Evolutionary conservation across 805 yeast species (phyloP).

Genomic region (Candida chilensis): DNA sequence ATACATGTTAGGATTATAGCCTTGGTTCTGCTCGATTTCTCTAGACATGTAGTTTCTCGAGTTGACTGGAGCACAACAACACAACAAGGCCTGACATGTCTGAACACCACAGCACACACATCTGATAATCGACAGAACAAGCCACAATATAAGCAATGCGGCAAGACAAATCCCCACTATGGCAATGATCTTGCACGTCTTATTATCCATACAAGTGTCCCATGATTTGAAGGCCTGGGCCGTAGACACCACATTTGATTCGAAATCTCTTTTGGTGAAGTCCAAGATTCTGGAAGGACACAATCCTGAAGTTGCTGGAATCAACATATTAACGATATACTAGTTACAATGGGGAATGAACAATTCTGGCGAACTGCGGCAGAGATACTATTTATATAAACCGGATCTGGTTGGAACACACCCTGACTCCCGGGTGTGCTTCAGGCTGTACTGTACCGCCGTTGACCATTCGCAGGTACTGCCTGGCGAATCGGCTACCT

Average conservation of each 20-base stretch:
- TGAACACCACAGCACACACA: slow-evolving; percentile 51
- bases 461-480: too few relatives aligned
- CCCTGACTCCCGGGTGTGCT: too few relatives aligned
- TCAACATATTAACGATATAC: neutral
- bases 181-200: slow-evolving; percentile 65
- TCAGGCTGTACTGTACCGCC: too few relatives aligned
- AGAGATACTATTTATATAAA: too few relatives aligned
- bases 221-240: slow-evolving; percentile 43
- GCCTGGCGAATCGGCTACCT: too few relatives aligned
- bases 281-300: slow-evolving; percentile 1
- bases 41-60: slow-evolving; percentile 7
- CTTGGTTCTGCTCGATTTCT: slow-evolving; percentile 9
- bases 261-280: neutral
- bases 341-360: too few relatives aligned
- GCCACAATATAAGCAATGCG: slow-evolving; percentile 42
- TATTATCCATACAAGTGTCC: slow-evolving; percentile 78
- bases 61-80: slow-evolving; percentile 36
- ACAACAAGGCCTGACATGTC: slow-evolving; percentile 30
- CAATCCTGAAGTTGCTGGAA: neutral
- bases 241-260: slow-evolving; percentile 1
- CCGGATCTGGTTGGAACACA: too few relatives aligned
- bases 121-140: slow-evolving; percentile 42
- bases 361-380: too few relatives aligned
- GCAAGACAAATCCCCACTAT: slow-evolving; percentile 65
- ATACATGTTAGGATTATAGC: slow-evolving; percentile 24